Conservation (phyloP, 192 early-diverging fungal species). For the Piromyces finnis region DNA sequence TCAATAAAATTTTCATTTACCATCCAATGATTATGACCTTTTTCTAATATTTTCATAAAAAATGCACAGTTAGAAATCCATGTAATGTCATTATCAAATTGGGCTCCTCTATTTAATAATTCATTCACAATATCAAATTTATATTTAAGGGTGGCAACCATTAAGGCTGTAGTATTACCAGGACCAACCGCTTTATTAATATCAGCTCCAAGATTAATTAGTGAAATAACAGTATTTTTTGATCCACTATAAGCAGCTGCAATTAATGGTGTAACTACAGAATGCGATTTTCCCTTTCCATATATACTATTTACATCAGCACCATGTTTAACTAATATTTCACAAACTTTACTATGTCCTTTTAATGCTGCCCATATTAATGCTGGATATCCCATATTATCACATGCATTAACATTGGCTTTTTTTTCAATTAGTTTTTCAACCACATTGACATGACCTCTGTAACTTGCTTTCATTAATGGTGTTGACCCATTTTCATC, state of each 20-base stretch:
- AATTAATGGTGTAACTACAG: slow-evolving; percentile 22
- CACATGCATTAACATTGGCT: background rate
- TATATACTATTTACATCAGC: slow-evolving; percentile 16
- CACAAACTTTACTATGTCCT: slow-evolving; percentile 13
- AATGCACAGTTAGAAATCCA: background rate
- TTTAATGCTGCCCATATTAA: slow-evolving; percentile 29
- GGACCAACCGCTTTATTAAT: slow-evolving; percentile 13
- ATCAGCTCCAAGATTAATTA: slow-evolving; percentile 17
- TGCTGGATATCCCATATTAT: slow-evolving; percentile 13
- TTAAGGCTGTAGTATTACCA: background rate
- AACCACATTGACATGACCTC: slow-evolving; percentile 3
- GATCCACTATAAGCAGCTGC: slow-evolving; percentile 16
- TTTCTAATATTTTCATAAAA: background rate
- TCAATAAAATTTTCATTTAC: background rate
- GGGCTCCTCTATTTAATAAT: background rate
- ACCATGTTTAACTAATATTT: slow-evolving; percentile 1
- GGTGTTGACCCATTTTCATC: background rate
- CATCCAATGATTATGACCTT: background rate
- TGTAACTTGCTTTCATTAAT: slow-evolving; percentile 14
- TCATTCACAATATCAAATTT: background rate
- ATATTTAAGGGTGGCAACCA: background rate
- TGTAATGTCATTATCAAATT: background rate
- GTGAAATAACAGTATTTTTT: slow-evolving; percentile 9
- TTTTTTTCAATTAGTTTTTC: background rate
- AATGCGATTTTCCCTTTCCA: slow-evolving; percentile 5